phyloP scores from a whole-genome alignment of 202 grass and related monocot species.

The Saccharum hybrid region DNA sequence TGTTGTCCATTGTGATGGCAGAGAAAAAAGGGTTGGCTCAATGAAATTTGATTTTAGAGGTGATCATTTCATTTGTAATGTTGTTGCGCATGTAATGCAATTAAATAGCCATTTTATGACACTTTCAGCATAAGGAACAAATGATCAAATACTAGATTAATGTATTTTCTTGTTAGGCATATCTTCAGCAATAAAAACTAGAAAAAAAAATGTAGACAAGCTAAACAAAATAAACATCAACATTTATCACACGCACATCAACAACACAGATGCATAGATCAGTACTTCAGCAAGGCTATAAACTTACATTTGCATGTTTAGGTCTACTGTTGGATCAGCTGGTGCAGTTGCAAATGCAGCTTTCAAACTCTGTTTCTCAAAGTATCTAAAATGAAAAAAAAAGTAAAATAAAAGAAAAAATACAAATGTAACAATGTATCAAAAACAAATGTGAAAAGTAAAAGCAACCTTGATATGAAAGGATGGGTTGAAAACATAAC shows the following conservation, averaged over 20 bases:
- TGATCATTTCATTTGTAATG: neutral
- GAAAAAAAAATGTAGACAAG: neutral
- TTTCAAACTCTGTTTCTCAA: constrained; percentile 87
- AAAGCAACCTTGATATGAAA: constrained; percentile 80
- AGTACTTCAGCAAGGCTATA: neutral
- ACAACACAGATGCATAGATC: constrained; percentile 6
- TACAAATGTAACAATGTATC: constrained; percentile 22
- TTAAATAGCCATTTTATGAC: neutral
- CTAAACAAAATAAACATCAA: constrained; percentile 16
- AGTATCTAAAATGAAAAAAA: constrained; percentile 68
- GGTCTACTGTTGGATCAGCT: constrained; percentile 88
- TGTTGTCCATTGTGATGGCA: neutral
- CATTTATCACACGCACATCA: neutral
- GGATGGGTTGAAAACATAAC: constrained; percentile 84
- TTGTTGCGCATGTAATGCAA: constrained; percentile 18
- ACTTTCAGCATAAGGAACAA: constrained; percentile 10
- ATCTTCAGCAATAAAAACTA: constrained; percentile 22
- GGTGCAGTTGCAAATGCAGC: constrained; percentile 66
- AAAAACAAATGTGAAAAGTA: constrained; percentile 25
- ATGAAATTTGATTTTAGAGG: constrained; percentile 16
- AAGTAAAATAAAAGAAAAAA: neutral
- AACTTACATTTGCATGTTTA: constrained; percentile 98
- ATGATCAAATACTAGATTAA: neutral
- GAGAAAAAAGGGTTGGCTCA: constrained; percentile 17
- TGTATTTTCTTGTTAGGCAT: neutral